These are phyloP conservation scores for Ensete ventricosum DNA, from an alignment of 176 grass and related monocot species.

Conservation along the genomic window DNA sequence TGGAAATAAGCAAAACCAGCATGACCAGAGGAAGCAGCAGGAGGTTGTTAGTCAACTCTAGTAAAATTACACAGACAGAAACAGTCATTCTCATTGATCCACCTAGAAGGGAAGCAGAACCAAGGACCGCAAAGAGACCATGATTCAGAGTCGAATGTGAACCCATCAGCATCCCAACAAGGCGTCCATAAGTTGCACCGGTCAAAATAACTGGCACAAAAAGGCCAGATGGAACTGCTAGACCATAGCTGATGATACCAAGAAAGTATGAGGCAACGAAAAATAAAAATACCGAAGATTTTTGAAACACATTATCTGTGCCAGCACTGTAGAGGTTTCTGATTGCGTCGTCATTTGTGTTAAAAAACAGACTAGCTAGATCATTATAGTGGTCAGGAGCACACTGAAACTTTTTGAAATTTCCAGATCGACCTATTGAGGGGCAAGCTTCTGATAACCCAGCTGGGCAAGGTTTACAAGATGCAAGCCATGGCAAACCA, in stretches of 20 bases:
- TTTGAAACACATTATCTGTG: slow-evolving; percentile 62
- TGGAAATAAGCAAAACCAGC: slow-evolving; percentile 88
- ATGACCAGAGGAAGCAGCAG: slow-evolving; percentile 85
- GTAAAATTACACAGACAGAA: slow-evolving; percentile 72
- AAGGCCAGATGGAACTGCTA: slow-evolving; percentile 75
- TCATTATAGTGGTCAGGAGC: slow-evolving; percentile 70
- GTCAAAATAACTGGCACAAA: slow-evolving; percentile 90
- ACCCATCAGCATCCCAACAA: slow-evolving; percentile 70
- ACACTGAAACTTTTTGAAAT: slow-evolving; percentile 92
- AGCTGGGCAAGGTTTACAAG: slow-evolving; percentile 67
- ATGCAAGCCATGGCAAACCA: slow-evolving; percentile 72
- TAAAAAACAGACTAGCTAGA: slow-evolving; percentile 89
- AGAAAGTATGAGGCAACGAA: slow-evolving; percentile 68
- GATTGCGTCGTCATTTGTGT: slow-evolving; percentile 88
- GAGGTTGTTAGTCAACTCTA: slow-evolving; percentile 89
- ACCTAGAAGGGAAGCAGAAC: slow-evolving; percentile 81
- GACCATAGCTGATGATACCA: slow-evolving; percentile 90
- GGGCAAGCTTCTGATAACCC: slow-evolving; percentile 64
- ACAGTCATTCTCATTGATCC: slow-evolving; percentile 96
- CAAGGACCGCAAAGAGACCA: slow-evolving; percentile 84
- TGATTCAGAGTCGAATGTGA: slow-evolving; percentile 62
- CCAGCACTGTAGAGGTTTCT: slow-evolving; percentile 78
- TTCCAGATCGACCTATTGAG: slow-evolving; percentile 88
- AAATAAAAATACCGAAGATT: slow-evolving; percentile 69
- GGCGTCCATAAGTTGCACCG: slow-evolving; percentile 73